Conservation (phyloP, 345 rosid species). For the Hibiscus tridactylites region DNA sequence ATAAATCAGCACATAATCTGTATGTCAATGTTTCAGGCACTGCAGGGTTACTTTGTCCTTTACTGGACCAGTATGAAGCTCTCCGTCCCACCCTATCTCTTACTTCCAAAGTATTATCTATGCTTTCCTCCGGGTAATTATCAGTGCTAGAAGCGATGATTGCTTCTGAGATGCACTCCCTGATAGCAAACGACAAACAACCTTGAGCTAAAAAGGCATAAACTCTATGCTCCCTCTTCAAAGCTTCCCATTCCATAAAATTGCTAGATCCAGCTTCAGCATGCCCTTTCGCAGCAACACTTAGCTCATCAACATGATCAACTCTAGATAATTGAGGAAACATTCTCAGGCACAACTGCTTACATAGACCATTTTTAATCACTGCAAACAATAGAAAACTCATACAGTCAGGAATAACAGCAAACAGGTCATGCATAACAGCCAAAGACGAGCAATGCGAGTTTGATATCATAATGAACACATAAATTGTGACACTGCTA, state of each 20-base stretch:
- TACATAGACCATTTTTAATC: conserved; percentile 47
- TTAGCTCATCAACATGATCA: conserved; percentile 36
- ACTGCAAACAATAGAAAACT: conserved; percentile 34
- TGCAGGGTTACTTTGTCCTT: conserved; percentile 49
- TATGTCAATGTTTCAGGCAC: conserved; percentile 83
- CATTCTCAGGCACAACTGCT: conserved; percentile 56
- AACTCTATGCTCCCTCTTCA: conserved; percentile 62
- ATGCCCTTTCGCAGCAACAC: conserved; percentile 6
- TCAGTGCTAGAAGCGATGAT: conserved; percentile 89
- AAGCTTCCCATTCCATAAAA: conserved; percentile 31
- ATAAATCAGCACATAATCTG: conserved; percentile 52
- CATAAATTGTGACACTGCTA: not conserved
- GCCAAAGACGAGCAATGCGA: not conserved
- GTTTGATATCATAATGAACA: not conserved
- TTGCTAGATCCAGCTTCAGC: conserved; percentile 47
- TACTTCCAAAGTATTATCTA: conserved; percentile 57
- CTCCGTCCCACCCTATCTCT: conserved; percentile 33
- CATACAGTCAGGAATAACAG: not conserved
- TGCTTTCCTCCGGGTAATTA: conserved; percentile 68
- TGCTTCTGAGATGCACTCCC: conserved; percentile 49
- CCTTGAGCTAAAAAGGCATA: conserved; percentile 51
- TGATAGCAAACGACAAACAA: conserved; percentile 25
- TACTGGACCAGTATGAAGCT: conserved; percentile 94
- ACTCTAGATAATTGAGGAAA: conserved; percentile 50
- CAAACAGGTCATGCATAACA: not conserved